Evolutionary conservation across 2,329 filamentous ascomycete genomes (phyloP).

Genomic region (Botrytis aclada): DNA sequence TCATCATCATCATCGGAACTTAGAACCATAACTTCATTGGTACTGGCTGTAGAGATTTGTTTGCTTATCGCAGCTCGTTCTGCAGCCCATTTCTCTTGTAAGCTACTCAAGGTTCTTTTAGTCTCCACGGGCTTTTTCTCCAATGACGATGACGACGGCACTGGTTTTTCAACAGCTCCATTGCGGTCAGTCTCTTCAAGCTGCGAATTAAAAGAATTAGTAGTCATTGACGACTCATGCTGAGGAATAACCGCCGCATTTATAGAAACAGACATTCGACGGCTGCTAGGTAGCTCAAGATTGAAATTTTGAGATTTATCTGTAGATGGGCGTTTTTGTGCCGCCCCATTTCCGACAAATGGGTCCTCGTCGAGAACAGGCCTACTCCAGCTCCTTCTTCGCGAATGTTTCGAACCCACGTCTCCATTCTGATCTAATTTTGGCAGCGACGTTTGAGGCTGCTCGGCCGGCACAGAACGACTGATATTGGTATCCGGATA

Average conservation of each 20-base stretch:
- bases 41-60: slow-evolving; percentile 26
- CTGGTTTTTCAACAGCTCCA: neutral
- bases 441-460: slow-evolving; percentile 25
- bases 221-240: neutral
- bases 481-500: slow-evolving; percentile 21
- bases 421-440: slow-evolving; percentile 28
- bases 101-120: slow-evolving; percentile 9
- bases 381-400: slow-evolving; percentile 19
- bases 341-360: slow-evolving; percentile 24
- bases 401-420: slow-evolving; percentile 22
- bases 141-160: slow-evolving; percentile 25
- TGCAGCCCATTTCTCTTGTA: slow-evolving; percentile 29
- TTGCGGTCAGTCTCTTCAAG: neutral
- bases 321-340: slow-evolving; percentile 1
- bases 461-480: slow-evolving; percentile 12
- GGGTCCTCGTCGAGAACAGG: slow-evolving; percentile 30
- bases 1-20: slow-evolving; percentile 26
- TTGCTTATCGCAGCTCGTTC: slow-evolving; percentile 32
- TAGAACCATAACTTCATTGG: slow-evolving; percentile 31
- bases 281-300: slow-evolving; percentile 12
- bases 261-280: slow-evolving; percentile 10
- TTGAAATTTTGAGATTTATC: slow-evolving; percentile 10
- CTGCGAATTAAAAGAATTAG: neutral
- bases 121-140: slow-evolving; percentile 30
- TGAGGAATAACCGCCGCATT: slow-evolving; percentile 9